Percentiles rank a stretch among this genome's conserved stretches.
Evolutionary conservation across 1,139 yeast genomes (phyloP).

Genomic region (Yamadazyma sp.): DNA sequence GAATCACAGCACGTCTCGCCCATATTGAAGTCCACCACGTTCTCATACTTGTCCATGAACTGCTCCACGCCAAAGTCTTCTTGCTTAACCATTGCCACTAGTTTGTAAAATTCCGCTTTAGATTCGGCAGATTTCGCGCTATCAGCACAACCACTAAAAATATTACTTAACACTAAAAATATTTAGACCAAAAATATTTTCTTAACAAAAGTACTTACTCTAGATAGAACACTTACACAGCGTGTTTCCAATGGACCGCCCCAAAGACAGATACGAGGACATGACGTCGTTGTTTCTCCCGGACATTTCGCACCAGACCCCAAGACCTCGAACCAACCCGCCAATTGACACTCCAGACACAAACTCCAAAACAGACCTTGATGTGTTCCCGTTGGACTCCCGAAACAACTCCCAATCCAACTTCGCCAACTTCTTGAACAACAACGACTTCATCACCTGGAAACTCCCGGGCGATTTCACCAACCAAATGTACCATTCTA

Average conservation of each 20-base stretch:
- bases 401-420: conserved; percentile 14
- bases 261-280: conserved; percentile 34
- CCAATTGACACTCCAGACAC: neutral
- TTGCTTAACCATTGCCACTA: conserved; percentile 19
- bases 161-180: neutral
- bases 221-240: no score
- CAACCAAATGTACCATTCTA: conserved; percentile 2
- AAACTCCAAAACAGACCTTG: neutral
- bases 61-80: conserved; percentile 55
- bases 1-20: conserved; percentile 59
- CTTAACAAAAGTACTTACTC: neutral
- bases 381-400: conserved; percentile 4
- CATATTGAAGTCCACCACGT: conserved; percentile 37
- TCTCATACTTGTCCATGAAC: conserved; percentile 56
- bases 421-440: conserved; percentile 23
- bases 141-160: neutral
- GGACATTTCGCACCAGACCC: conserved; percentile 35
- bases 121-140: neutral
- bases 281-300: conserved; percentile 45
- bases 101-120: neutral
- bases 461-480: conserved; percentile 9
- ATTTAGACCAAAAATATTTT: neutral
- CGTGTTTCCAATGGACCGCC: conserved; percentile 9
- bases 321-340: conserved; percentile 4
- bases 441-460: conserved; percentile 23